Conservation (phyloP, 495 filamentous ascomycete genomes). For the Penicillium canariense region DNA sequence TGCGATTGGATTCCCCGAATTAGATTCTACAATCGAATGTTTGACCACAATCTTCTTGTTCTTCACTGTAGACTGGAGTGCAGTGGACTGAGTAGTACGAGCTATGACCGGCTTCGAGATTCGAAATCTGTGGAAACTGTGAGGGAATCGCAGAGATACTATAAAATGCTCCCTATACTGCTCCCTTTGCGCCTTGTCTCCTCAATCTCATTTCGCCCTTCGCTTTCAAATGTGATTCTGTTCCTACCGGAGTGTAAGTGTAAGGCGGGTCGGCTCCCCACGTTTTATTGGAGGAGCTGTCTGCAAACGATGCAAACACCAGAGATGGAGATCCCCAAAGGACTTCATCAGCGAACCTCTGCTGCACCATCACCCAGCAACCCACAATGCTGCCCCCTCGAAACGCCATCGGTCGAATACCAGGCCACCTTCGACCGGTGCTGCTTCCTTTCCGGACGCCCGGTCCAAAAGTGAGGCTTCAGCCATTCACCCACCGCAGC, state of each 20-base stretch:
- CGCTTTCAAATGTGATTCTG: no score
- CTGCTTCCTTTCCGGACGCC: constrained; percentile 8
- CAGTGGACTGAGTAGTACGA: neutral
- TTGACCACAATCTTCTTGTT: neutral
- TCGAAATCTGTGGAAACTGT: no score
- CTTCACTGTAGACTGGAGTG: neutral
- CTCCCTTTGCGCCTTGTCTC: no score
- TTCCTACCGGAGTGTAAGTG: no score
- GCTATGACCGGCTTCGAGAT: no score
- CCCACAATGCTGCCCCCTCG: constrained; percentile 25
- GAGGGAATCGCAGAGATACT: no score
- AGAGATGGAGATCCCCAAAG: neutral
- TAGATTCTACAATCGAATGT: constrained; percentile 14
- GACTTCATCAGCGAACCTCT: constrained; percentile 3
- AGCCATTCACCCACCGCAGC: constrained; percentile 49
- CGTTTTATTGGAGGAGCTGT: neutral
- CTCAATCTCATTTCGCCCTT: no score
- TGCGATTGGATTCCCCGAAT: constrained; percentile 29
- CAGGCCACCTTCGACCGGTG: constrained; percentile 19
- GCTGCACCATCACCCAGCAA: neutral
- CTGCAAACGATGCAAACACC: constrained; percentile 18
- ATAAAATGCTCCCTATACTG: no score
- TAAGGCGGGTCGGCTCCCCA: no score
- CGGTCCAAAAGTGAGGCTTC: constrained; percentile 16
- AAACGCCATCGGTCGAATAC: constrained; percentile 31